These are phyloP conservation scores for Thalassiosira exigua DNA, from an alignment of 352 stramenopile species.

Conservation along the genomic window DNA sequence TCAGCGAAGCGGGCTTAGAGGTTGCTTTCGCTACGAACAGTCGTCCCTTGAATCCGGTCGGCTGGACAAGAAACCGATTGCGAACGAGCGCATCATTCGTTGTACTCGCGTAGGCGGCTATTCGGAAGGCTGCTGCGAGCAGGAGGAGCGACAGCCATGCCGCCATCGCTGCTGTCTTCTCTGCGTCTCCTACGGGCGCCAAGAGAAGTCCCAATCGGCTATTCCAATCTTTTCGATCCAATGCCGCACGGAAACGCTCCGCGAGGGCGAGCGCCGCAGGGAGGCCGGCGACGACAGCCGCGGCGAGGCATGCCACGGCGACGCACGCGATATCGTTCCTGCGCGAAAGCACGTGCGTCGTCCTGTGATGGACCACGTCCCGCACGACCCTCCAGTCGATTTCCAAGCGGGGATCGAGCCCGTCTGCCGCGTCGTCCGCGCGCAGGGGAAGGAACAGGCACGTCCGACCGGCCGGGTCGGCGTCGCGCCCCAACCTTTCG, in stretches of 20 bases:
- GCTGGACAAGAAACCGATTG: constrained; percentile 57
- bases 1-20: neutral
- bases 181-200: too few species aligned
- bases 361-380: constrained; percentile 32
- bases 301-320: too few species aligned
- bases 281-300: too few species aligned
- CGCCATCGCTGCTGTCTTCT: too few species aligned
- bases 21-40: constrained; percentile 41
- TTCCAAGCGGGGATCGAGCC: neutral
- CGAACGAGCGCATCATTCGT: constrained; percentile 7
- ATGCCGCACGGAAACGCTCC: too few species aligned
- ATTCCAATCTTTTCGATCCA: too few species aligned
- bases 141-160: too few species aligned
- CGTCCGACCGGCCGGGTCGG: constrained; percentile 12
- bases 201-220: too few species aligned
- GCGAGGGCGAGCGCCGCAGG: too few species aligned
- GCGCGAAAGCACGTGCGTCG: neutral
- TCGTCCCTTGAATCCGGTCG: constrained; percentile 27
- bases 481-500: neutral
- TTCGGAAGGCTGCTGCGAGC: too few species aligned
- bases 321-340: too few species aligned
- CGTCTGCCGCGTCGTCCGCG: neutral
- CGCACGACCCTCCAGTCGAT: constrained; percentile 45
- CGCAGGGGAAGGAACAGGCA: constrained; percentile 46
- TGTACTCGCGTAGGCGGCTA: constrained; percentile 8